These are phyloP conservation scores for Amanita phalloides DNA, from an alignment of 768 basidiomycete genomes.

Conservation along the genomic window DNA sequence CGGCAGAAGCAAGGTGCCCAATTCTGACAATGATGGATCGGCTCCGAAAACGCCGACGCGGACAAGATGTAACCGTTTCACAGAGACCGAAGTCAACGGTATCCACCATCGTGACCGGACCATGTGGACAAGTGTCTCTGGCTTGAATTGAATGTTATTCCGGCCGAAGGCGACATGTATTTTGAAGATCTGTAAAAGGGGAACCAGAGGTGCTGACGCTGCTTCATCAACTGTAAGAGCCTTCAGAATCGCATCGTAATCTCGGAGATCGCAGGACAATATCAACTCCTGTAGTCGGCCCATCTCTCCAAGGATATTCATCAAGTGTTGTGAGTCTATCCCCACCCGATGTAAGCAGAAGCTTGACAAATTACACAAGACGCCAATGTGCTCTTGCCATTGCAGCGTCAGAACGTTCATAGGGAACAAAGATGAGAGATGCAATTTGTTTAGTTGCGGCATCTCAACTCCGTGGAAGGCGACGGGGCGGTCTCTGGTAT, in stretches of 20 bases:
- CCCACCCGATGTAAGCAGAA: slow-evolving; percentile 1
- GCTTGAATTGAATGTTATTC: background rate
- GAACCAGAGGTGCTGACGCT: background rate
- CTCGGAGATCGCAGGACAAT: slow-evolving; percentile 1
- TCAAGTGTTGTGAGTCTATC: background rate
- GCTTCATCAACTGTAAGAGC: background rate
- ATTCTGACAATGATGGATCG: background rate
- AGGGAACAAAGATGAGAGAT: slow-evolving; percentile 2
- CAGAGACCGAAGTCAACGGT: background rate
- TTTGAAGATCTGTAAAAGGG: background rate
- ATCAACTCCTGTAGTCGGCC: background rate
- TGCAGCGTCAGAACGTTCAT: background rate
- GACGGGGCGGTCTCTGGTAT: background rate
- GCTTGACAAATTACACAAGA: background rate
- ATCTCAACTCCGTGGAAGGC: background rate
- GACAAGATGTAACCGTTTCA: background rate
- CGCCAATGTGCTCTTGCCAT: slow-evolving; percentile 1
- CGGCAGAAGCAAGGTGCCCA: background rate
- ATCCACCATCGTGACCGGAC: background rate
- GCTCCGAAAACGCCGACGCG: background rate
- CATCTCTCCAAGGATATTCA: background rate
- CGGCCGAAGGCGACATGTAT: background rate
- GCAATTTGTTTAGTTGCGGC: background rate
- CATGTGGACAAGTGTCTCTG: background rate
- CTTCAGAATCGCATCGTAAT: background rate